Percentiles rank a stretch among this genome's conserved stretches.
These are phyloP conservation scores for Ogataea angusta DNA, from an alignment of 805 yeast species.

Conservation along the genomic window DNA sequence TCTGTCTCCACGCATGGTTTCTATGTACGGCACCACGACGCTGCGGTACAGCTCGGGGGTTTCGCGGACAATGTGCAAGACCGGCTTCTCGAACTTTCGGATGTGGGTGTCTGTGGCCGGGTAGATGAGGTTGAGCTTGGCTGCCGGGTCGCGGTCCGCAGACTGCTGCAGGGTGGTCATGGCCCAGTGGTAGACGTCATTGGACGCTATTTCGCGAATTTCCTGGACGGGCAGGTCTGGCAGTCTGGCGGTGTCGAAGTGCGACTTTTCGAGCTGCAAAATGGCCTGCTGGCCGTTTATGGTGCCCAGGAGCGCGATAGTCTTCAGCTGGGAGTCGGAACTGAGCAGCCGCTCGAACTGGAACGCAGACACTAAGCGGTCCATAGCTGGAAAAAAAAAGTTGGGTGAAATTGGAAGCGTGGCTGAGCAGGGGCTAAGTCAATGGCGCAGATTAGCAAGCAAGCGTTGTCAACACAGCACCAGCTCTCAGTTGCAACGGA, in stretches of 20 bases:
- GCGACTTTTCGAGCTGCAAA: constrained; percentile 68
- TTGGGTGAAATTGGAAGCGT: not conserved
- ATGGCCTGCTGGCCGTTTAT: constrained; percentile 65
- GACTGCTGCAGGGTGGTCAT: constrained; percentile 47
- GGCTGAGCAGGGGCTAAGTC: constrained; percentile 1
- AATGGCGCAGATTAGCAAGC: not conserved
- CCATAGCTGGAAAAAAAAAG: not conserved
- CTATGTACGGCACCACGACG: constrained; percentile 71
- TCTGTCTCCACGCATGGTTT: constrained; percentile 70
- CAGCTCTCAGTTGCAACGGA: too few relatives aligned
- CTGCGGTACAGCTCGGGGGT: constrained; percentile 71
- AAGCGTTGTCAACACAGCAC: not conserved
- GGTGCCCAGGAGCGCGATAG: constrained; percentile 62
- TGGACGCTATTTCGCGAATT: constrained; percentile 48
- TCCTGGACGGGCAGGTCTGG: constrained; percentile 18
- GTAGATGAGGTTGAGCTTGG: constrained; percentile 72
- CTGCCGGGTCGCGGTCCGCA: constrained; percentile 48
- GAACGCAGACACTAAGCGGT: constrained; percentile 40
- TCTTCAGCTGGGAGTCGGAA: constrained; percentile 65
- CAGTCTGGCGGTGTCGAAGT: constrained; percentile 42
- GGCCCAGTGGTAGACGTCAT: constrained; percentile 89
- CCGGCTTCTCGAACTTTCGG: constrained; percentile 64
- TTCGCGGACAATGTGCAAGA: constrained; percentile 63
- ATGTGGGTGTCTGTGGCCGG: constrained; percentile 91
- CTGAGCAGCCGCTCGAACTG: constrained; percentile 44